Evolutionary conservation across 352 stramenopile species (phyloP), one percentile per base, ranked within the genome.

Genomic region (Pythium volutum): DNA sequence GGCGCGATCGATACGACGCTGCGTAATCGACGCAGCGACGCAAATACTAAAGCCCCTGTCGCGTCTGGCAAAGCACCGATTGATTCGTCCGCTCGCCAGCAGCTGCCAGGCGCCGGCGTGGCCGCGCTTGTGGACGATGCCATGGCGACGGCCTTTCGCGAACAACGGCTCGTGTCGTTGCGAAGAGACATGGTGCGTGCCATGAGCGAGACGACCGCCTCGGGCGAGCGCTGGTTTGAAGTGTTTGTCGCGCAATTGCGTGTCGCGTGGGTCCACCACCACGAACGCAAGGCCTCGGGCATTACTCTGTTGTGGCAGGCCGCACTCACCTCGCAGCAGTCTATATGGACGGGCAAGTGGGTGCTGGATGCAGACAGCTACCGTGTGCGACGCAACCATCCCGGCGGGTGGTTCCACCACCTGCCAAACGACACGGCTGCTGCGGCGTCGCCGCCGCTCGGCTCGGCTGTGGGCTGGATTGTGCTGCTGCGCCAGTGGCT

Each of bases 111-210:
- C 48, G 33, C 27, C 31, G 49, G 49, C 12, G 20, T 79, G 11
- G 56, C 62, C 4, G 50, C 45, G 15, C 56, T 79, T n/a, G 68
- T 76, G 55, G 71, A 79, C 20, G 62, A 79, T 7, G 57, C 74
- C 27, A 41, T 79, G 23, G 65, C 68, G 2, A 14, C 70, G 2
- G 59, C 71, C 14, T 71, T 74, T 22, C 64, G 62, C 31, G 18
- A 47, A 22, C 43, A 51, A 9, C 46, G 22, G 16, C 64, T 74
- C 22, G 12, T 43, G 43, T 9, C n/a, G 14, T 18, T 71, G 38
- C 62, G 65, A 25, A 22, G n/a, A 1, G 48, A 55, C 15, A 42
- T 69, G 26, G 34, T 38, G 11, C 15, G 16, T 2, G 46, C 34
- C 12, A 33, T 62, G 22, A 55, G 46, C 46, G 55, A 55, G 9